These are phyloP conservation scores for Termitomyces sp. DNA, from an alignment of 1,284 basidiomycete genomes.

Conservation along the genomic window DNA sequence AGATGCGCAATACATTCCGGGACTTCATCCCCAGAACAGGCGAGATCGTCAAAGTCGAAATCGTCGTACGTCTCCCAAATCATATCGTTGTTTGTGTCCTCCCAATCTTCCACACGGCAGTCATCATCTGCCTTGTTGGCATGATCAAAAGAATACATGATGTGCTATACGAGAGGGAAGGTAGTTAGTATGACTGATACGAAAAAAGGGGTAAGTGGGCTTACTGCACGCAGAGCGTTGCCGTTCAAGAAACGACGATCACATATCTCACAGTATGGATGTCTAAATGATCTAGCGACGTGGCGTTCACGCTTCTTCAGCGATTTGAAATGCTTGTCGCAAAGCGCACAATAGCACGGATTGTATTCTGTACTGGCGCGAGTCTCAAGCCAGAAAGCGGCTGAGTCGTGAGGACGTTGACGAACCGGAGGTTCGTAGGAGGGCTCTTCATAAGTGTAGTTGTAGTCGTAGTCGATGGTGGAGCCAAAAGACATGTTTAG, in stretches of 20 bases:
- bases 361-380: neutral
- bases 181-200: neutral
- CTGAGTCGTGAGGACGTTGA: neutral
- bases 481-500: no score
- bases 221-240: constrained; percentile 9
- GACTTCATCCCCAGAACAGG: constrained; percentile 8
- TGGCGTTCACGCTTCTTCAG: constrained; percentile 3
- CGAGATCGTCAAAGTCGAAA: constrained; percentile 16
- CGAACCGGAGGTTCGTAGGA: neutral
- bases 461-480: no score
- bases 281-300: constrained; percentile 2
- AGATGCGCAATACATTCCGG: constrained; percentile 2
- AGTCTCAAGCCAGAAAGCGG: constrained; percentile 4
- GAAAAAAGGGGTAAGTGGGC: neutral
- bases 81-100: neutral
- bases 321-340: constrained; percentile 4
- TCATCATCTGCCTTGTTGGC: neutral
- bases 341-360: constrained; percentile 9
- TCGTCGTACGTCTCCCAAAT: constrained; percentile 13
- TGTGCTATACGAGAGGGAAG: neutral
- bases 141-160: constrained; percentile 5
- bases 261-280: constrained; percentile 10
- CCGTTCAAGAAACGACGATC: constrained; percentile 11
- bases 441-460: neutral
- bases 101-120: neutral